These are phyloP conservation scores for Purpureocillium lavendulum DNA, from an alignment of 2,329 filamentous ascomycete species.

Conservation along the genomic window DNA sequence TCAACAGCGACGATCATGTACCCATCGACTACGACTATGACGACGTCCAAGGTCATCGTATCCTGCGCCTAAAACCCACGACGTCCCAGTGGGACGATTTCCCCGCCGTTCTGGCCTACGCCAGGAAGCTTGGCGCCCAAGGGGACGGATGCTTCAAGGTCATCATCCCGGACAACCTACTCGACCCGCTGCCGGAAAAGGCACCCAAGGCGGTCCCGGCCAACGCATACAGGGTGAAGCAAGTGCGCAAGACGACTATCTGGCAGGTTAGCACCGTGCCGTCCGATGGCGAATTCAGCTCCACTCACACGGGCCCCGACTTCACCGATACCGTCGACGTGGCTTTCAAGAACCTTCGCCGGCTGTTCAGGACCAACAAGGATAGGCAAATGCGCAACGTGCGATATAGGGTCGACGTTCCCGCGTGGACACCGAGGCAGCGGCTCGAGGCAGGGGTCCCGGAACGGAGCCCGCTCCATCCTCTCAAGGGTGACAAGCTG, in stretches of 20 bases:
- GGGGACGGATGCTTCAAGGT: conserved; percentile 30
- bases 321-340: conserved; percentile 15
- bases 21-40: conserved; percentile 23
- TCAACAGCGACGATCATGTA: not conserved
- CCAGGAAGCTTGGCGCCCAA: conserved; percentile 19
- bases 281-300: conserved; percentile 23
- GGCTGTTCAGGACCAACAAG: conserved; percentile 25
- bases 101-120: conserved; percentile 23
- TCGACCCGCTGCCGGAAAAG: conserved; percentile 23
- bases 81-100: conserved; percentile 27
- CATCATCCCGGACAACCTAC: conserved; percentile 20
- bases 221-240: conserved; percentile 26
- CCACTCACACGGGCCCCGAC: conserved; percentile 13
- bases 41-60: conserved; percentile 16
- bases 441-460: conserved; percentile 26
- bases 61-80: conserved; percentile 26
- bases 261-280: conserved; percentile 27
- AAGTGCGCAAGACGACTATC: conserved; percentile 24
- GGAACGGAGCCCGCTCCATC: conserved; percentile 26
- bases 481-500: conserved; percentile 26
- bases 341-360: conserved; percentile 23
- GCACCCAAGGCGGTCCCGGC: conserved; percentile 18
- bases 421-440: conserved; percentile 27
- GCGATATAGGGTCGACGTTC: conserved; percentile 28
- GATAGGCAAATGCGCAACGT: conserved; percentile 27